phyloP scores from a whole-genome alignment of 371 early-diverging fungal genomes.

The Mucor sp. region DNA sequence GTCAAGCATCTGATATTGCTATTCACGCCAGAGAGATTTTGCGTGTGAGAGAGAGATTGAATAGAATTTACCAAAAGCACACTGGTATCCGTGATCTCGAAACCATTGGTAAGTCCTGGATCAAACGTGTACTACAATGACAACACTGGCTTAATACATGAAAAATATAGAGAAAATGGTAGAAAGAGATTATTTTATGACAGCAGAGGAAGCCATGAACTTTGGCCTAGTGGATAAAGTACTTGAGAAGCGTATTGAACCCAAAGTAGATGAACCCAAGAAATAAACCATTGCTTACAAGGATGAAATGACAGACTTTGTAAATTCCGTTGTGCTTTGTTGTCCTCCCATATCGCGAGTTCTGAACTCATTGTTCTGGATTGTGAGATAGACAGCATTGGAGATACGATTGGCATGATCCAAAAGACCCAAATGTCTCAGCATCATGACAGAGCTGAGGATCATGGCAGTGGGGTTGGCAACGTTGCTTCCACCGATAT shows the following conservation, averaged over 20 bases:
- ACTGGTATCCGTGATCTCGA: constrained; percentile 80
- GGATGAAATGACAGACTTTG: constrained; percentile 72
- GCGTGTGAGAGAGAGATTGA: constrained; percentile 83
- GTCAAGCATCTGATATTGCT: constrained; percentile 97
- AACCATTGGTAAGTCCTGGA: constrained; percentile 69
- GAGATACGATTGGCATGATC: constrained; percentile 83
- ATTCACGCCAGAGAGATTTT: constrained; percentile 97
- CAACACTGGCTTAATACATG: neutral
- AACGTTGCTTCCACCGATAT: constrained; percentile 86
- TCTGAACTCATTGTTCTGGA: constrained; percentile 16
- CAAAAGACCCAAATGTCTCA: constrained; percentile 89
- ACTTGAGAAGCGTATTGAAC: constrained; percentile 63
- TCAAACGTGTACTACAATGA: neutral
- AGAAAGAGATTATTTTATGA: constrained; percentile 96
- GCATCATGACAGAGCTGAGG: constrained; percentile 95
- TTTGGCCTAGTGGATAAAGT: constrained; percentile 94
- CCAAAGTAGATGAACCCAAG: constrained; percentile 35
- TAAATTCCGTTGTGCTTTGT: constrained; percentile 88
- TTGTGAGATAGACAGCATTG: constrained; percentile 58
- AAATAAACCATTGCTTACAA: constrained; percentile 42
- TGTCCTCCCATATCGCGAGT: constrained; percentile 50
- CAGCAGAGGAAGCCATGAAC: constrained; percentile 85
- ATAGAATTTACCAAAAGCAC: constrained; percentile 86
- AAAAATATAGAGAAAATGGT: constrained; percentile 67
- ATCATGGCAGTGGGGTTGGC: constrained; percentile 97